Evolutionary conservation across 2,329 filamentous ascomycete species (phyloP), one percentile per base, ranked within the genome.

Genomic region (Knufia fluminis): DNA sequence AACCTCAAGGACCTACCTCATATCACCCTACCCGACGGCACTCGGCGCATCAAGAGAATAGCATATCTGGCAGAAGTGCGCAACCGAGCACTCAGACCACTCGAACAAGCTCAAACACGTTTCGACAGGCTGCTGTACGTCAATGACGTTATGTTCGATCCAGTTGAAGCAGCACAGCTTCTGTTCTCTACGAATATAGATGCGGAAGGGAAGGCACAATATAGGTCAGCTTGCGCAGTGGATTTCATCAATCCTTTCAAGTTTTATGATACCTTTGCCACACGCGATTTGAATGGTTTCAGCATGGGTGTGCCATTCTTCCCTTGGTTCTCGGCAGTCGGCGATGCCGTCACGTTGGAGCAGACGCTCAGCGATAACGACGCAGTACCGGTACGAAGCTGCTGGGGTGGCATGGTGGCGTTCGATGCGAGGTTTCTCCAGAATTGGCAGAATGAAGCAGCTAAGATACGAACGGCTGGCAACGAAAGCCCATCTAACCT

Each of bases 231-330:
- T 2, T 89, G 85, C 60, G 82, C 82, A 1, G 72, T 85, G n/a
- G 85, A 90, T 67, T 88, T 83, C 60, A 79, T 82, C 60, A 79
- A 80, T 54, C 79, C 83, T 0, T 80, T 86, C 66, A 82, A 85
- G 54, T 86, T 84, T 61, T 89, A 90, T 64, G 85, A 90, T 63
- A 80, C 83, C 0, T 88, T 84, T 64, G 85, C 85, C 1, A 82
- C 80, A 23, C 74, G 85, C 17, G 85, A 89, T 60, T 66, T 77
- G 2, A 80, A 87, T 57, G 84, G 84, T 0, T 83, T 77, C 60
- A 75, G 76, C 23, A 78, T 82, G 60, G 85, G 83, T 1, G 66
- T 87, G 2, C 82, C 83, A 0, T 80, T 87, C 61, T 90, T 77
- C 60, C 85, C 85, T 0, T 85, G 82, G 74, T 89, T 89, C 62